Evolutionary conservation across 768 basidiomycete species (phyloP).

Genomic region (Sarcodon aspratus): DNA sequence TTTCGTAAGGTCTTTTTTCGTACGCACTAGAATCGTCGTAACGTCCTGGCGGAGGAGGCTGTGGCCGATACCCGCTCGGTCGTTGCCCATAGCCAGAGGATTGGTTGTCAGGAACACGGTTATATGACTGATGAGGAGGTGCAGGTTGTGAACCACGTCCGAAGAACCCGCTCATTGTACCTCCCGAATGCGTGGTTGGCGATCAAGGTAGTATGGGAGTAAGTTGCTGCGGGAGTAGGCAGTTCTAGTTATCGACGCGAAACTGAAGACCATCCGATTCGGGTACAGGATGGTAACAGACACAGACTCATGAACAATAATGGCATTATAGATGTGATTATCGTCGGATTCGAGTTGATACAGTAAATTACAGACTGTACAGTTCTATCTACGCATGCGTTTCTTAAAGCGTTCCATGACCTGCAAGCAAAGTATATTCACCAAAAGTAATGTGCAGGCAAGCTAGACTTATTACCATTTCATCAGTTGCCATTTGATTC

Average conservation of each 20-base stretch:
- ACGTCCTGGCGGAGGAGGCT: constrained; percentile 14
- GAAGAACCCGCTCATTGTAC: no score
- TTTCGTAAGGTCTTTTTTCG: constrained; percentile 16
- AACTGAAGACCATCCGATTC: no score
- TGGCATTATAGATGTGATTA: no score
- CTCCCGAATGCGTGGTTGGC: no score
- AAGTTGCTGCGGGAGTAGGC: no score
- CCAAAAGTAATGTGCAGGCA: background rate
- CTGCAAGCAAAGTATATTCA: constrained; percentile 22
- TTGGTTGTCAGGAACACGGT: background rate
- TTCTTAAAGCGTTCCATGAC: constrained; percentile 98
- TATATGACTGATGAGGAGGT: background rate
- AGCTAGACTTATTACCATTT: constrained; percentile 55
- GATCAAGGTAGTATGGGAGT: no score
- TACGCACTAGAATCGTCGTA: constrained; percentile 17
- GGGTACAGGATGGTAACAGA: no score
- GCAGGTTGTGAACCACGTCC: background rate
- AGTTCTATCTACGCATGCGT: constrained; percentile 65
- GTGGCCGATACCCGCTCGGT: background rate
- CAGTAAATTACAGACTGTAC: background rate
- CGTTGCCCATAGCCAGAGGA: no score
- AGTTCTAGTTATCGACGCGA: no score
- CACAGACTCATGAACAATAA: no score
- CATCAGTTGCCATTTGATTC: constrained; percentile 70
- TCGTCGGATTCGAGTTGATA: no score